Base-by-base conservation (phyloP, 192 early-diverging fungal species). In the Coemansia sp. region DNA sequence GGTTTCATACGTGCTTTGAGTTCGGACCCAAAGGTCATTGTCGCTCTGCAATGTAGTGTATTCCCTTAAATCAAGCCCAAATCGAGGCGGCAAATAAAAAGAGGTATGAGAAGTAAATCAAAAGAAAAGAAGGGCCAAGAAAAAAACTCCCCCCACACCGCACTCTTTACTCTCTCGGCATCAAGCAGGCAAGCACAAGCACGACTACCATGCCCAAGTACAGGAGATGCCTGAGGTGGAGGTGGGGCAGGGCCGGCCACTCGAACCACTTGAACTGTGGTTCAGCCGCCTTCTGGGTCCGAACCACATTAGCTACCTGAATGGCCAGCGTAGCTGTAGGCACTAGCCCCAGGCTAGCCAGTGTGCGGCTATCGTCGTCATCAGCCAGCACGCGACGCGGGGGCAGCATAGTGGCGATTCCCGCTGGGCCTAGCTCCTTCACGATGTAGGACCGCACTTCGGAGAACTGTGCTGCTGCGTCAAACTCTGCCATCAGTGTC, bases 1-100 rank as follows among this genome's bases (percentile, higher is more conserved):
- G 16, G 50, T 8, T 8, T 24, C 5, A 31, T 18, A 51, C 65
- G 45, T 77, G 68, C 74, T 69, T 78, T 78, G 63, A 78, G 70
- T n/a, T 78, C 76, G 20, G 76, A 73, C 14, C 76, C 76, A 73
- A 79, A 79, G 28, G 76, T 79, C 76, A 79, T 79, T 61, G 45
- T 45, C 33, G 28, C 16, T 31, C 31, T 31, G 31, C 23, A 46
- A 43, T 60, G 14, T 60, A 38, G 13, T 42, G 26, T 61, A 33
- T 9, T 33, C 4, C 9, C 10, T 36, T 21, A 33, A 48, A 50
- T 13, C 23, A 24, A 34, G 16, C 13, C 18, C 43, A 43, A 31
- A 28, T 39, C 23, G 11, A 13, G 14, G 50, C n/a, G 26, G 16
- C 11, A 37, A 14, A 3, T 37, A 36, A 34, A 26, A 16, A 39